Percentiles rank a stretch among this genome's conserved stretches.
phyloP scores from a whole-genome alignment of 768 basidiomycete species.

The Trichaptum fuscoviolaceum region DNA sequence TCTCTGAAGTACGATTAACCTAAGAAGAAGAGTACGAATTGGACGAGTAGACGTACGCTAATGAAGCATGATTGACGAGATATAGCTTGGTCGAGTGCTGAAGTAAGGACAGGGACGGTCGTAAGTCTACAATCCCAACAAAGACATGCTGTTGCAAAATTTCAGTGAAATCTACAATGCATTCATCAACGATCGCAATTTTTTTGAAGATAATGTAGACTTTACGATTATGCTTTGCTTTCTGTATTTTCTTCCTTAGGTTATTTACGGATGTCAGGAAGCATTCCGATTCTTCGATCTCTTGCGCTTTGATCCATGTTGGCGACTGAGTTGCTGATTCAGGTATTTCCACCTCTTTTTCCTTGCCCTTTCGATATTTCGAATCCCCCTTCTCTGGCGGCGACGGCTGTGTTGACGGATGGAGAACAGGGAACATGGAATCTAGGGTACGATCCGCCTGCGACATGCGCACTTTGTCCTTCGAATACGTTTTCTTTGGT shows the following conservation, averaged over 20 bases:
- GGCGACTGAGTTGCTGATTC: constrained; percentile 8
- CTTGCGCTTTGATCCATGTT: constrained; percentile 31
- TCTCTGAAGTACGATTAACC: constrained; percentile 46
- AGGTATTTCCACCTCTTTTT: constrained; percentile 16
- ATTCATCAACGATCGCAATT: neutral
- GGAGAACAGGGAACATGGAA: constrained; percentile 80
- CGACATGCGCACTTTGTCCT: constrained; percentile 92
- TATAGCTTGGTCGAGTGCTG: constrained; percentile 89
- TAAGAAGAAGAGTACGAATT: neutral
- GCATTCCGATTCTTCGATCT: constrained; percentile 73
- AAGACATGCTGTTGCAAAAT: constrained; percentile 86
- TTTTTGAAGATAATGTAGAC: constrained; percentile 8
- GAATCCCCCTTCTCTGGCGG: neutral
- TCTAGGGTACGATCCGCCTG: constrained; percentile 85
- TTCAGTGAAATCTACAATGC: constrained; percentile 64
- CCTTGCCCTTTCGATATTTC: constrained; percentile 14
- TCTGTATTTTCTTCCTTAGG: constrained; percentile 54
- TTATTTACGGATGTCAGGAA: constrained; percentile 67
- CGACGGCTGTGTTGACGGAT: constrained; percentile 37
- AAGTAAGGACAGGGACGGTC: constrained; percentile 70
- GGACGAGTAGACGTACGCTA: constrained; percentile 56
- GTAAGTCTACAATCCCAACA: constrained; percentile 83
- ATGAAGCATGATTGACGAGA: constrained; percentile 76
- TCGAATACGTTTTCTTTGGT: constrained; percentile 57
- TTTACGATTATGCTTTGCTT: constrained; percentile 67